Base-by-base conservation (phyloP, 257 asterid genomes). In the Nicotiana attenuata region DNA sequence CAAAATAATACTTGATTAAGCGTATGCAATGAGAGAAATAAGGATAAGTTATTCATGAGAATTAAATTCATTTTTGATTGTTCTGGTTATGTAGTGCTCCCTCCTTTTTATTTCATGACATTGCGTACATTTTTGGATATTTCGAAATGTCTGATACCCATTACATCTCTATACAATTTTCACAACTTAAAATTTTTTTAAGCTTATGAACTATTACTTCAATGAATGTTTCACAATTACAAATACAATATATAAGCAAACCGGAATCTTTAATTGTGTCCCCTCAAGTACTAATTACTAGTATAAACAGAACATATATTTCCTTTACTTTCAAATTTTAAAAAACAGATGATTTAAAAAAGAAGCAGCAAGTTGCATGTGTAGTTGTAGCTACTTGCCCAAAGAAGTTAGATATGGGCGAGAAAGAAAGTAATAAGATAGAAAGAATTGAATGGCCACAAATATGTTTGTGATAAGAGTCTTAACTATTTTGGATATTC, bases 401-500 rank as follows among this genome's bases (percentile, higher is more conserved):
- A 55, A 55, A 5, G 9, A 31, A 17, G 76, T 31, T 59, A 31
- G 71, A 61, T 60, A 45, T 45, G 69, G 14, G 26, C 57, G 67
- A 15, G 26, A 77, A 29, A 29, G 20, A 10, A 19, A 57, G 17
- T 11, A 26, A 65, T 47, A 65, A 79, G 53, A 59, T 45, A 5
- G 29, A 53, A 35, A 61, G 41, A 35, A 76, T 52, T 80, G 81
- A 53, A 73, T 13, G 87, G 84, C 73, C 71, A 65, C 53, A 75
- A 84, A 75, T 19, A 57, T 4, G 1, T 50, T 10, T 45, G 64
- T 56, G 67, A 55, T 28, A 17, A 77, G 68, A 29, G 53, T 52
- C 31, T 65, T n/a, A n/a, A 26, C 29, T 56, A 47, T 57, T 55
- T 50, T 65, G 87, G 86, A 83, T 88, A 85, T 88, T 82, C 89